Percentiles rank a stretch among this genome's conserved stretches.
Evolutionary conservation across 371 early-diverging fungal species (phyloP).

Genomic region (Antonospora locustae): DNA sequence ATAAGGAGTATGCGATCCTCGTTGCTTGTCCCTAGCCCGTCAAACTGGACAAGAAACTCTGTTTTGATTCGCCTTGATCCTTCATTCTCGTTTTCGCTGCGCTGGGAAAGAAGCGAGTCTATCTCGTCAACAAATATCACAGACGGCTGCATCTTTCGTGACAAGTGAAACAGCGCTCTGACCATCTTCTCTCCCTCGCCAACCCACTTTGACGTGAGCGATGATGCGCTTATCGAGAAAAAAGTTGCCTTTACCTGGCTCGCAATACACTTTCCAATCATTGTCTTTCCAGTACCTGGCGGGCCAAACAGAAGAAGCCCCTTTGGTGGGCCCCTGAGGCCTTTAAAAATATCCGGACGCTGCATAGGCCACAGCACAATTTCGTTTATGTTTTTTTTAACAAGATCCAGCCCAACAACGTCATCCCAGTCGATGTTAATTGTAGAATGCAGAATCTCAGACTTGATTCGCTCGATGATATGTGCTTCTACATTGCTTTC

Average conservation of each 20-base stretch:
- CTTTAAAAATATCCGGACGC: constrained; percentile 68
- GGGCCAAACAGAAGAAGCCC: constrained; percentile 58
- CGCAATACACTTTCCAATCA: constrained; percentile 78
- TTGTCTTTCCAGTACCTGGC: constrained; percentile 71
- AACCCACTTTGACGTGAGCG: constrained; percentile 78
- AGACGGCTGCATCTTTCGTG: constrained; percentile 66
- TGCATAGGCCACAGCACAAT: constrained; percentile 68
- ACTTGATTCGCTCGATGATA: constrained; percentile 38
- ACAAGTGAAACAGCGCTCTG: constrained; percentile 73
- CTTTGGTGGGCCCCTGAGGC: constrained; percentile 68
- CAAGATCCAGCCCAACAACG: constrained; percentile 71
- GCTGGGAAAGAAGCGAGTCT: constrained; percentile 71
- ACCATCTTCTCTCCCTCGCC: constrained; percentile 90
- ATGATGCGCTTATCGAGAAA: constrained; percentile 68
- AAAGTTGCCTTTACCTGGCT: constrained; percentile 76
- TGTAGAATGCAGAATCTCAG: constrained; percentile 40
- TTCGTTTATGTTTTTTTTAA: constrained; percentile 67
- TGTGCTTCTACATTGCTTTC: constrained; percentile 24
- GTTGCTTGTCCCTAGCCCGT: constrained; percentile 62
- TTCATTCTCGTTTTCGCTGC: constrained; percentile 74
- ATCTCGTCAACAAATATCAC: constrained; percentile 76
- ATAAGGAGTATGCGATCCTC: constrained; percentile 67
- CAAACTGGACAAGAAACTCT: constrained; percentile 66
- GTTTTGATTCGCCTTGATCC: constrained; percentile 72
- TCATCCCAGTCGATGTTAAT: constrained; percentile 60